These are phyloP conservation scores for Colletotrichum noveboracense DNA, from an alignment of 2,329 filamentous ascomycete species.

Conservation along the genomic window DNA sequence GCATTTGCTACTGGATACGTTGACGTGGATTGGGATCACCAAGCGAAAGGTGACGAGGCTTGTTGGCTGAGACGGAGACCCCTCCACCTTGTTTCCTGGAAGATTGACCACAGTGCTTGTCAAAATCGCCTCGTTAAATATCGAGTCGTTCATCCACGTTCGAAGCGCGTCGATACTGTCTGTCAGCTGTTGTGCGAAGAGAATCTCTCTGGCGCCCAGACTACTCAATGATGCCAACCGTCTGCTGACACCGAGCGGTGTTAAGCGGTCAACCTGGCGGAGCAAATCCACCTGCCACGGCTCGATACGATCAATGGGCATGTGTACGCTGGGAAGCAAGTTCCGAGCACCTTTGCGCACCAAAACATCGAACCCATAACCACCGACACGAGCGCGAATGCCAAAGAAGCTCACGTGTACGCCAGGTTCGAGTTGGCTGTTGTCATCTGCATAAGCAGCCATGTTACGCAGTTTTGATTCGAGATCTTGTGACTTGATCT, in stretches of 20 bases:
- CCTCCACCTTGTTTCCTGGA: conserved; percentile 31
- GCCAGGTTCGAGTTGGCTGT: conserved; percentile 52
- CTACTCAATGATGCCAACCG: conserved; percentile 40
- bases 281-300: conserved; percentile 61
- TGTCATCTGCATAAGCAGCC: conserved; percentile 58
- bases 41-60: conserved; percentile 62
- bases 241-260: conserved; percentile 43
- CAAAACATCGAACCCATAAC: conserved; percentile 67
- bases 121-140: conserved; percentile 52
- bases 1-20: conserved; percentile 54
- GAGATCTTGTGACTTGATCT: conserved; percentile 70
- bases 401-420: conserved; percentile 66
- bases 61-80: conserved; percentile 25
- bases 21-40: conserved; percentile 66
- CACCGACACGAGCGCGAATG: conserved; percentile 55
- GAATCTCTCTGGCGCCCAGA: conserved; percentile 42
- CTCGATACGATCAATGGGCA: conserved; percentile 59
- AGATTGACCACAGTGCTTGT: conserved; percentile 47
- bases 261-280: conserved; percentile 51
- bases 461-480: conserved; percentile 67
- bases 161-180: conserved; percentile 45
- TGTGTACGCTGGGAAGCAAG: conserved; percentile 62
- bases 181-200: conserved; percentile 52
- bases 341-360: conserved; percentile 62
- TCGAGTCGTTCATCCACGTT: conserved; percentile 45